phyloP scores from a whole-genome alignment of 768 basidiomycete species.

The Gelatoporia subvermispora region DNA sequence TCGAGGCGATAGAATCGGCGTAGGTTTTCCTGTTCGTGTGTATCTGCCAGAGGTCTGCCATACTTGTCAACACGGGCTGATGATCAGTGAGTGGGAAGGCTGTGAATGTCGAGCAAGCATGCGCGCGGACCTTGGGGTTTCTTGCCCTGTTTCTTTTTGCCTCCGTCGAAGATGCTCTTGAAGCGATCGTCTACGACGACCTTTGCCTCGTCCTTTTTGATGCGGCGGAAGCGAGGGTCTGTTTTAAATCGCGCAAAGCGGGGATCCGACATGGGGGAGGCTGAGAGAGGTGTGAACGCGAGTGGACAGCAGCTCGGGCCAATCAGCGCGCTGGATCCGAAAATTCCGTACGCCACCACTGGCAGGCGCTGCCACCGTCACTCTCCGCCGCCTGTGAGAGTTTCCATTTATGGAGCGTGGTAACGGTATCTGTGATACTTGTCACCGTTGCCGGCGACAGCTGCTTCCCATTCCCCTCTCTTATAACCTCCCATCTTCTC shows the following conservation, averaged over 20 bases:
- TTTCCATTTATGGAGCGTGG: not conserved
- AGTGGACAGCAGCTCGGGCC: conserved; percentile 5
- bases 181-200: conserved; percentile 91
- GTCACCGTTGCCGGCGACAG: not conserved
- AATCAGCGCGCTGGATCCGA: conserved; percentile 7
- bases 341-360: conserved; percentile 5
- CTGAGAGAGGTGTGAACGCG: not conserved
- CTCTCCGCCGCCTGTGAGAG: not conserved
- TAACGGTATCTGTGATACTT: no score
- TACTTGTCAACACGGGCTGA: conserved; percentile 83
- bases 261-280: conserved; percentile 62
- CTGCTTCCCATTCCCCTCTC: conserved; percentile 8
- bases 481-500: conserved; percentile 16
- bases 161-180: conserved; percentile 64
- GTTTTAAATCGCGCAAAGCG: conserved; percentile 83
- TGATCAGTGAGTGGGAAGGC: conserved; percentile 10
- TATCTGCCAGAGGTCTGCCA: conserved; percentile 65
- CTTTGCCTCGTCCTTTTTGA: conserved; percentile 75
- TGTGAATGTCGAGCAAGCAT: conserved; percentile 1
- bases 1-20: conserved; percentile 78
- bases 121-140: conserved; percentile 16
- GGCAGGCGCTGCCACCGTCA: no score
- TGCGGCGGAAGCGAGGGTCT: conserved; percentile 89
- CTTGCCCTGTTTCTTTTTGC: conserved; percentile 32
- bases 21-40: conserved; percentile 70